Percentiles rank a stretch among this genome's conserved stretches.
Conservation (phyloP, 2,329 filamentous ascomycete species). For the Trichoderma cornu-damae region DNA sequence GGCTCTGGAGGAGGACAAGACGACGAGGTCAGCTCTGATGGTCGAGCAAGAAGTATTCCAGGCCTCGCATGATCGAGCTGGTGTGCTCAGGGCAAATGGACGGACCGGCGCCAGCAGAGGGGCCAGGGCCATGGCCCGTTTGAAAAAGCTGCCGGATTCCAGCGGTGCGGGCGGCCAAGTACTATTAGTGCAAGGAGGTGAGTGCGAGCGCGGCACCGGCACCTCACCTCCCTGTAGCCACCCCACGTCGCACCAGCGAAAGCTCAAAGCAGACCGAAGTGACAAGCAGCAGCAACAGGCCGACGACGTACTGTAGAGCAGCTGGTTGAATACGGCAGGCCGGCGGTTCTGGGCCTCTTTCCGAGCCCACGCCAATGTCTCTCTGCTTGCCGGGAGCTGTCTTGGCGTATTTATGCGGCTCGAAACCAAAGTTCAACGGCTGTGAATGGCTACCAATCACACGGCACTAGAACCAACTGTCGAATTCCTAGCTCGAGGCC, state of each 20-base stretch:
- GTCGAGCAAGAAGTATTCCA: background rate
- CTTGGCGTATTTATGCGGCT: conserved; percentile 11
- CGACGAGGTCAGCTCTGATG: background rate
- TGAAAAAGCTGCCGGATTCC: conserved; percentile 5
- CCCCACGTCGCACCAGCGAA: conserved; percentile 13
- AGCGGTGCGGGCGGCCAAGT: conserved; percentile 11
- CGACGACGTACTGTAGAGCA: background rate
- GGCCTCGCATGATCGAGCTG: background rate
- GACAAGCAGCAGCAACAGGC: background rate
- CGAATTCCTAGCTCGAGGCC: conserved; percentile 8
- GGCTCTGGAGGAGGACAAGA: background rate
- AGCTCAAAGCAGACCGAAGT: too few relatives aligned
- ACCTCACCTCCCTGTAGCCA: background rate
- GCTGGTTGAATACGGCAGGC: conserved; percentile 5
- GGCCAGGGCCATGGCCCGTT: conserved; percentile 10
- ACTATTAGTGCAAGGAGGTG: conserved; percentile 1
- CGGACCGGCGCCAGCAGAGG: background rate
- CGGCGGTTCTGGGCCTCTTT: background rate
- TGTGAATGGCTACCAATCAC: conserved; percentile 16
- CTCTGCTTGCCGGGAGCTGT: conserved; percentile 3
- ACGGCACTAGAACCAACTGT: background rate
- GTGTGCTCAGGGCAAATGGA: background rate
- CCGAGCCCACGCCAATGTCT: background rate
- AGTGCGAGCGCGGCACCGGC: background rate
- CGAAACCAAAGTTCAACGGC: conserved; percentile 5